Base-by-base conservation (phyloP, 805 yeast species). In the Kazachstania psychrophila region DNA sequence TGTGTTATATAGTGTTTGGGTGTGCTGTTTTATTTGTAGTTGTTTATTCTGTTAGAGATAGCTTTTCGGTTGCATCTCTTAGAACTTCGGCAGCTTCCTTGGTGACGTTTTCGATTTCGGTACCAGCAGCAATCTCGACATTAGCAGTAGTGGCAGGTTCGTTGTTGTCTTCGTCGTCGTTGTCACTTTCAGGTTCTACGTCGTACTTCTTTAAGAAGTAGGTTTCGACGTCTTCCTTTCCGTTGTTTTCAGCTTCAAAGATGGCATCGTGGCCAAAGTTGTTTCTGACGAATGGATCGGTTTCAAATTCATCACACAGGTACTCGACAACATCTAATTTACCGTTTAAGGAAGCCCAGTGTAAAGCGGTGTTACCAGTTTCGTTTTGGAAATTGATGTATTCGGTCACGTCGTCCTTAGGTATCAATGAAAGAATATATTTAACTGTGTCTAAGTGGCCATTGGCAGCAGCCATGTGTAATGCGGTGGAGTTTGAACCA, bases 381-480 rank as follows among this genome's bases (percentile, higher is more conserved):
- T 75, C 81, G 55, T 92, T 92, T 38, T 65, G 68, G 14, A 60
- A 51, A 42, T 74, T 70, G 14, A 76, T 69, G 28, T 72, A 58
- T 12, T 47, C 44, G n/a, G 55, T 59, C 12, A 75, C 73, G 8
- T 75, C 69, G 23, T 57, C 65, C 6, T 38, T 34, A 23, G 64
- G 57, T 1, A 69, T 50, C 20, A 75, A 52, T 0, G 72, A 62
- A 23, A 86, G 53, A 18, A 87, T 57, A 48, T 70, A 81, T 49
- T 72, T 61, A 18, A 83, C 72, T 4, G 78, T 75, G 22, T 78
- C 87, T 4, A 65, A 45, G 56, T 89, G 94, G 1, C 96, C 98
- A 61, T 92, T 92, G 19, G 94, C 98, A 17, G 94, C 78, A 0
- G 97, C 96, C 88, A 85, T 84, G 56, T 92, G 99, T 34, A 92